A percentile compares a stretch with the other conserved stretches of the same genome.
These are phyloP conservation scores for Cytospora paraplurivora DNA, from an alignment of 2,329 filamentous ascomycete species.

Conservation along the genomic window DNA sequence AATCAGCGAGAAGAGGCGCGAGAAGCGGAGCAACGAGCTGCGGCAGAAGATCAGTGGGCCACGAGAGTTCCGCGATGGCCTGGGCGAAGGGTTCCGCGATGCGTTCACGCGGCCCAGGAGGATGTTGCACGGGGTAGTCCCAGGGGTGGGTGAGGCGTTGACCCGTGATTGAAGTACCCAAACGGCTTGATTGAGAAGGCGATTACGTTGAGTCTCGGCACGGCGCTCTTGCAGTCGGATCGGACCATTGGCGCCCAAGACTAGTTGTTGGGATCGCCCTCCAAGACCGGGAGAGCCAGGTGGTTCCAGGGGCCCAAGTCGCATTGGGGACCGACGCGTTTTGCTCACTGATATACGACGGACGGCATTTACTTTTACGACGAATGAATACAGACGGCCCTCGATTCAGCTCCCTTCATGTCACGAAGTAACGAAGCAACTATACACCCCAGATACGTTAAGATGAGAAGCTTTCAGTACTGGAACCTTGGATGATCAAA, in stretches of 20 bases:
- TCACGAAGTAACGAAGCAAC: constrained; percentile 13
- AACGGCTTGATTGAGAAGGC: too few species aligned
- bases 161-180: too few species aligned
- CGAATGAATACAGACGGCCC: neutral
- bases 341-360: constrained; percentile 18
- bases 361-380: constrained; percentile 8
- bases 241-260: too few species aligned
- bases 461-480: neutral
- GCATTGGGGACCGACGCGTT: neutral
- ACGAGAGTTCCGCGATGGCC: constrained; percentile 58
- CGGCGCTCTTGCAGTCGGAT: too few species aligned
- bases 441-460: constrained; percentile 1
- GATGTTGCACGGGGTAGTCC: constrained; percentile 4
- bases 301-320: neutral
- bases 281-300: neutral
- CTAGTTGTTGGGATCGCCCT: too few species aligned
- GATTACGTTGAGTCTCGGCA: too few species aligned
- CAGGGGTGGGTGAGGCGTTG: neutral
- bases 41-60: constrained; percentile 63
- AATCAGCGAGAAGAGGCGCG: constrained; percentile 59
- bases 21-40: constrained; percentile 61
- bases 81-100: constrained; percentile 49
- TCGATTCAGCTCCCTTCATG: neutral
- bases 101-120: constrained; percentile 33
- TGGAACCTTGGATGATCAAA: constrained; percentile 1